phyloP scores from a whole-genome alignment of 148 eudicot species.

The Pouteria glomerata region DNA sequence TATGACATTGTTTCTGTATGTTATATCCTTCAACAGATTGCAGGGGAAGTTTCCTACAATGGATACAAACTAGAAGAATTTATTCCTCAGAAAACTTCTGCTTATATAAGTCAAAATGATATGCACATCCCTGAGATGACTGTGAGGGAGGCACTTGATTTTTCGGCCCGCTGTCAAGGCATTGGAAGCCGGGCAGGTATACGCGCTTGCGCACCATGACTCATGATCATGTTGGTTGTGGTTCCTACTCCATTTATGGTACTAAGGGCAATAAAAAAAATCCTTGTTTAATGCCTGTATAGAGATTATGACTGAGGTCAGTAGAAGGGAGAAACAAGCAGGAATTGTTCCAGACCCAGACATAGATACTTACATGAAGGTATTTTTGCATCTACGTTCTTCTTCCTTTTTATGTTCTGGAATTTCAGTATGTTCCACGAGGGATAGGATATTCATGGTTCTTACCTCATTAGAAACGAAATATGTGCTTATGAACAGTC shows the following conservation, averaged over 20 bases:
- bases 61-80: constrained; percentile 60
- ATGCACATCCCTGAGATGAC: constrained; percentile 76
- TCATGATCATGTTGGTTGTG: neutral
- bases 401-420: neutral
- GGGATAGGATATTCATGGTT: too few species aligned
- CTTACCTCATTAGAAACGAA: too few species aligned
- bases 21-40: constrained; percentile 27
- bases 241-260: neutral
- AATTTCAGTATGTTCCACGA: too few species aligned
- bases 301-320: constrained; percentile 58
- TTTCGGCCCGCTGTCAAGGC: constrained; percentile 78
- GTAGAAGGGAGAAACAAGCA: constrained; percentile 68
- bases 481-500: too few species aligned
- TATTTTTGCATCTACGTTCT: constrained; percentile 6
- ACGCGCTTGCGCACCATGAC: neutral
- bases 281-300: neutral
- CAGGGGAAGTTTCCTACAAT: constrained; percentile 64
- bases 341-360: constrained; percentile 76
- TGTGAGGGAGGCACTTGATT: constrained; percentile 73
- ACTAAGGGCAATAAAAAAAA: neutral
- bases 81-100: constrained; percentile 69
- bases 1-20: neutral
- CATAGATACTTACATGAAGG: constrained; percentile 82
- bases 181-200: constrained; percentile 69
- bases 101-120: constrained; percentile 71